Evolutionary conservation across 2,329 filamentous ascomycete genomes (phyloP).

Genomic region (Aspergillus vadensis): DNA sequence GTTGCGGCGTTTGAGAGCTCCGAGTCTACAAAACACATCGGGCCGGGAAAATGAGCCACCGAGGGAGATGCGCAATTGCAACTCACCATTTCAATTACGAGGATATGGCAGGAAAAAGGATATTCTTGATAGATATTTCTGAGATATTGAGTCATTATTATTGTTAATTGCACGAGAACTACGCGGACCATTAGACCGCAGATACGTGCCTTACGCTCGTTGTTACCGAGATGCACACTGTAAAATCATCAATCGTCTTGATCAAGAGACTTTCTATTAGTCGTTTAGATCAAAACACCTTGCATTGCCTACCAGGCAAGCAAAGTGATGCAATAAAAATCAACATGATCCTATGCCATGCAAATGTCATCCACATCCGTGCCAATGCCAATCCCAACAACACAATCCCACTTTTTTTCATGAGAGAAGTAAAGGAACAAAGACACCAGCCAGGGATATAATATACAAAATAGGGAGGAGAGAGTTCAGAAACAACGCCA

Average conservation of each 20-base stretch:
- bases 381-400: slow-evolving; percentile 16
- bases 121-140: too few relatives aligned
- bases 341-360: slow-evolving; percentile 17
- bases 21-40: slow-evolving; percentile 2
- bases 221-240: background rate
- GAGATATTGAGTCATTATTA: too few relatives aligned
- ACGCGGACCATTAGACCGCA: background rate
- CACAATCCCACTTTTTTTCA: slow-evolving; percentile 16
- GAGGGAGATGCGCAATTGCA: background rate
- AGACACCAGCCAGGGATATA: slow-evolving; percentile 24
- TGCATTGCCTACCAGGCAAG: background rate
- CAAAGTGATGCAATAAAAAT: slow-evolving; percentile 12
- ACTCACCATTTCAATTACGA: too few relatives aligned
- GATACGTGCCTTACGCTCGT: background rate
- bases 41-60: slow-evolving; percentile 7
- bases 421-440: slow-evolving; percentile 16
- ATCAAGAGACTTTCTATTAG: slow-evolving; percentile 6
- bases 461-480: slow-evolving; percentile 39
- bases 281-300: slow-evolving; percentile 2
- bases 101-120: too few relatives aligned
- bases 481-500: slow-evolving; percentile 32
- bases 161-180: too few relatives aligned
- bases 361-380: slow-evolving; percentile 14
- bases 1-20: slow-evolving; percentile 1
- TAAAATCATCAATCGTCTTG: background rate